Evolutionary conservation across 768 basidiomycete species (phyloP).

Genomic region (Russula foetens): DNA sequence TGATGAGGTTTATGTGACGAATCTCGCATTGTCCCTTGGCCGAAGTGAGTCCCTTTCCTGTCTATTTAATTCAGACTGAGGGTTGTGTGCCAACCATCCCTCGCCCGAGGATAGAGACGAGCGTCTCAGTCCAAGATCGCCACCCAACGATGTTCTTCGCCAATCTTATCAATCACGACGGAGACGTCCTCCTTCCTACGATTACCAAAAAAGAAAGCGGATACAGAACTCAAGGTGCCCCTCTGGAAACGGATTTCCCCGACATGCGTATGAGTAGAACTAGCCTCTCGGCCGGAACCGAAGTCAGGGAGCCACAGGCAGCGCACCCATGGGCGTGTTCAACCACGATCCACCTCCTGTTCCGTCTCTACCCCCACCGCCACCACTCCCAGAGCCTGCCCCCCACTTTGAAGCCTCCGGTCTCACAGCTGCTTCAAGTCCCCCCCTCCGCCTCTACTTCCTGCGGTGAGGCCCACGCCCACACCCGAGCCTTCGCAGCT

Average conservation of each 20-base stretch:
- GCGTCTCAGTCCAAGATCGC: too few species aligned
- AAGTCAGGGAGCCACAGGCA: conserved; percentile 65
- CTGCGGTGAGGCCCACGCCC: not conserved
- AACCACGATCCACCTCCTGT: conserved; percentile 1
- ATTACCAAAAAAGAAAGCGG: conserved; percentile 79
- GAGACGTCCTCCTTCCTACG: too few species aligned
- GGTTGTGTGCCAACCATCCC: conserved; percentile 54
- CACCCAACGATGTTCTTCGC: conserved; percentile 75
- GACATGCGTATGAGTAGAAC: conserved; percentile 85
- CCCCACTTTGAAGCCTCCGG: not conserved
- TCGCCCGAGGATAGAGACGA: conserved; percentile 72
- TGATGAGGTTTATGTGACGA: conserved; percentile 84
- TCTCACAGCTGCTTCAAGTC: not conserved
- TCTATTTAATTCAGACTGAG: not conserved
- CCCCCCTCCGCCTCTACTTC: conserved; percentile 4
- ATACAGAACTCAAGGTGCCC: conserved; percentile 82
- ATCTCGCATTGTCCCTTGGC: conserved; percentile 81
- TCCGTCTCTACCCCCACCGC: conserved; percentile 1
- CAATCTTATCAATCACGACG: conserved; percentile 74
- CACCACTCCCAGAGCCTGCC: conserved; percentile 9
- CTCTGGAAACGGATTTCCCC: conserved; percentile 75
- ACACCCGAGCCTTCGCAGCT: conserved; percentile 13
- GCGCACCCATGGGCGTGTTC: too few species aligned
- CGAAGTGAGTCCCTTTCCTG: conserved; percentile 50
- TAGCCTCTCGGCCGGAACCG: conserved; percentile 61